Base-by-base conservation (phyloP, 2,329 filamentous ascomycete genomes). In the Colletotrichum acutatum region DNA sequence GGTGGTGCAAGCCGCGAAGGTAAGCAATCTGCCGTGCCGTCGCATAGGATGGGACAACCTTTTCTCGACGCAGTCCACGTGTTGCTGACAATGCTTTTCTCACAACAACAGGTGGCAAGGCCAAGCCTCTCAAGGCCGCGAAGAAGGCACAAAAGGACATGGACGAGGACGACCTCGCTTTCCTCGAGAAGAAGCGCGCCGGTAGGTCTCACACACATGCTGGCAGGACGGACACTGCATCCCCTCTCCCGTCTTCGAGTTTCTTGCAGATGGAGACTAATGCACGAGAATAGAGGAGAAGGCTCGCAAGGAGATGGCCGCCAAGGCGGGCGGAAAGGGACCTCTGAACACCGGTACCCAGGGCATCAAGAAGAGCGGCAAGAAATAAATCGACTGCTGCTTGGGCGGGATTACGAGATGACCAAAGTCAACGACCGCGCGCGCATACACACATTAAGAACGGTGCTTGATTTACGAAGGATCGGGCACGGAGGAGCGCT, bases 311-410 rank as follows among this genome's bases (percentile, higher is more conserved):
- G 94, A 95, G 11, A 82, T 97, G 85, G 91, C 92, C n/a, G 88
- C 91, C 74, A 94, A 94, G 86, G 92, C 94, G 58, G 92, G 93
- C 79, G 94, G 94, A 83, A 97, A 97, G 86, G 96, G 96, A 3
- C 95, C 96, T 49, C 82, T 98, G 82, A 95, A 95, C 86, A 93
- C 91, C 37, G 95, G 95, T 42, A 84, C 88, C 61, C 94, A 97
- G 85, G 95, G 95, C 75, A 98, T 98, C 88, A 98, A 98, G 92
- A 98, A 98, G 91, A 97, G 94, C 75, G 95, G 95, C 84, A 98
- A 98, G 93, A 97, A 98, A 92, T 97, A 89, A 85, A 78, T 37
- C 5, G 16, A 24, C 14, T 6, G n/a, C 3, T 6, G 9, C 14
- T 7, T 52, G 52, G 19, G 14, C 16, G 16, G 37, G 16, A 42